Base-by-base conservation (phyloP, 495 filamentous ascomycete genomes). In the Pseudotulostoma volvatum region DNA sequence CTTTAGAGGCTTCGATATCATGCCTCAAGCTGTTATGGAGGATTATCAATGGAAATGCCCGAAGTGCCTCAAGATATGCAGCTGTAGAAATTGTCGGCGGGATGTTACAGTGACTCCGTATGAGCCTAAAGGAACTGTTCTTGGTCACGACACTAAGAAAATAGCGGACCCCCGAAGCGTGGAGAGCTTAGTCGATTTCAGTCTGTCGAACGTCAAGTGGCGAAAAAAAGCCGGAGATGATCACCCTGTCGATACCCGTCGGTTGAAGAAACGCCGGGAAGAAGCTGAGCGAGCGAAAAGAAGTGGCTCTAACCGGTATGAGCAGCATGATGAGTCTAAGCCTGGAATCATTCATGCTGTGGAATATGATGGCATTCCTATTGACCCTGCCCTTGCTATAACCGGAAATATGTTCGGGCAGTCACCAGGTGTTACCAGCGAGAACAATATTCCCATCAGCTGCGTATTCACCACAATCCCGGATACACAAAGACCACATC, bases 121-220 rank as follows among this genome's bases (percentile, higher is more conserved):
- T 45, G 68, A 82, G 45, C 90, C 88, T 0, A 83, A 76, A 45
- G 79, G 74, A 39, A 92, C 83, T 1, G 61, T 87, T 2, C 71
- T 95, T 9, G 90, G 88, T 0, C 82, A 92, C 51, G 85, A 94
- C 39, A 96, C 90, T 1, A 77, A 70, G 33, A 79, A 79, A 25
- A 73, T 95, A 20, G 85, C 87, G 11, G 90, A 97, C 54, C 77
- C 77, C 34, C 75, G 90, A 34, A 93, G 85, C 52, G 73, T 88
- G 9, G 86, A 96, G 50, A 74, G 74, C 30, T 63, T 94, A 9
- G 82, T 94, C 7, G 81, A 93, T 47, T 90, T 93, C 57, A 70
- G 76, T 9, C 64, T 77, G 17, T 84, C 85, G 11, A 96, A 96
- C 54, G 56, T 85, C 5, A 68, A 64, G 18, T 92, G 84, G 81